These are phyloP conservation scores for Curvularia sp. DNA, from an alignment of 2,329 filamentous ascomycete genomes.

Conservation along the genomic window DNA sequence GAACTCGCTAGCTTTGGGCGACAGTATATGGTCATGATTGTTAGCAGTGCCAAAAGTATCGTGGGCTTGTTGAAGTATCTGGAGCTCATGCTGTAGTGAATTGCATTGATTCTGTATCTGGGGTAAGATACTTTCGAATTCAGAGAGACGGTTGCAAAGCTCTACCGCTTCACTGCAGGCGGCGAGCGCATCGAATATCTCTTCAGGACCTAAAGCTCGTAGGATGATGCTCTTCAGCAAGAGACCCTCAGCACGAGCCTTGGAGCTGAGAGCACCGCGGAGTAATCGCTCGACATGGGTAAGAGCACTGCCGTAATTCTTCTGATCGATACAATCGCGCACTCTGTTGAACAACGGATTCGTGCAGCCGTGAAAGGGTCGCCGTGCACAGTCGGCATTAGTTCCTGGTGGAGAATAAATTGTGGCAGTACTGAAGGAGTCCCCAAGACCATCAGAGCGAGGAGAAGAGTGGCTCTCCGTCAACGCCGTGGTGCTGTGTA, in stretches of 20 bases:
- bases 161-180: conserved; percentile 43
- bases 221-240: conserved; percentile 41
- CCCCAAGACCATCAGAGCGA: conserved; percentile 12
- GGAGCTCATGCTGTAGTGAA: conserved; percentile 34
- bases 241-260: conserved; percentile 38
- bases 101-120: conserved; percentile 39
- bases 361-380: conserved; percentile 5
- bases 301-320: conserved; percentile 35
- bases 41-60: conserved; percentile 27
- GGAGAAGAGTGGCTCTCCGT: conserved; percentile 2
- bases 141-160: conserved; percentile 32
- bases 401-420: conserved; percentile 14
- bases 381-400: neutral
- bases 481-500: conserved; percentile 9
- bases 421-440: conserved; percentile 26
- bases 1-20: conserved; percentile 20
- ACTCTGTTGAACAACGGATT: conserved; percentile 31
- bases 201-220: conserved; percentile 30
- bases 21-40: conserved; percentile 7
- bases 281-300: conserved; percentile 36
- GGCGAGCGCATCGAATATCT: conserved; percentile 39
- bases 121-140: conserved; percentile 31
- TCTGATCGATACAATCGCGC: conserved; percentile 25
- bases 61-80: conserved; percentile 31
- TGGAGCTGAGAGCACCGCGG: conserved; percentile 33